Evolutionary conservation across 148 eudicot species (phyloP).

Genomic region (Amaranthus cruentus): DNA sequence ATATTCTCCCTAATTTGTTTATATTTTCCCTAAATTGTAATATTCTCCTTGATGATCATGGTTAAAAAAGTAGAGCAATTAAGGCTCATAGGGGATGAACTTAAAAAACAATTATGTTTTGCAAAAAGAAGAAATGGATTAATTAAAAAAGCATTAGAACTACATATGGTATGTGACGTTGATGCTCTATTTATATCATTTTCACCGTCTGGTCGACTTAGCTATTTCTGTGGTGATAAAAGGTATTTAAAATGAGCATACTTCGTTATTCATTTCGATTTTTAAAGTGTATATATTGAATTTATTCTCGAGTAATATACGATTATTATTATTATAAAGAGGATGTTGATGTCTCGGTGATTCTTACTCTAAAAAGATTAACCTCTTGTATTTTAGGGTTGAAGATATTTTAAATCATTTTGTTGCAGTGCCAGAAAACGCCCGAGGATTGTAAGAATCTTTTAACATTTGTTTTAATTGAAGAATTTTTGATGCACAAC

Average conservation of each 20-base stretch:
- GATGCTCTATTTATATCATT: conserved; percentile 26
- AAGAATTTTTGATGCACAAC: not conserved
- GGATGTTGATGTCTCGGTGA: not conserved
- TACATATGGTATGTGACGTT: conserved; percentile 20
- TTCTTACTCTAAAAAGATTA: not conserved
- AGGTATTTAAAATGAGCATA: conserved; percentile 14
- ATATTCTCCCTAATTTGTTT: not conserved
- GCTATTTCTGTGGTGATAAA: conserved; percentile 27
- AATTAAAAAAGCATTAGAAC: conserved; percentile 32
- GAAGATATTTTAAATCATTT: conserved; percentile 27
- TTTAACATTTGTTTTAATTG: not conserved
- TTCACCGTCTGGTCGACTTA: conserved; percentile 29
- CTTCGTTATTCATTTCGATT: too few relatives aligned
- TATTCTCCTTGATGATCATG: conserved; percentile 11
- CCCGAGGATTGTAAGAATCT: conserved; percentile 20
- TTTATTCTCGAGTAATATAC: too few relatives aligned
- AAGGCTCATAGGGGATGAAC: conserved; percentile 26
- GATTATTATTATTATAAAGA: too few relatives aligned
- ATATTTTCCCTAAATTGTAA: not conserved
- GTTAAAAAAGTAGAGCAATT: conserved; percentile 3
- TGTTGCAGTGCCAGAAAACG: conserved; percentile 12
- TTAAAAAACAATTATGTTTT: conserved; percentile 27
- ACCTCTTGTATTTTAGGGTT: conserved; percentile 17
- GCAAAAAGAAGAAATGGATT: conserved; percentile 39
- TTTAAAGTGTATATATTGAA: too few relatives aligned